These are phyloP conservation scores for Globisporangium uncinulatum DNA, from an alignment of 352 stramenopile genomes.

Conservation along the genomic window DNA sequence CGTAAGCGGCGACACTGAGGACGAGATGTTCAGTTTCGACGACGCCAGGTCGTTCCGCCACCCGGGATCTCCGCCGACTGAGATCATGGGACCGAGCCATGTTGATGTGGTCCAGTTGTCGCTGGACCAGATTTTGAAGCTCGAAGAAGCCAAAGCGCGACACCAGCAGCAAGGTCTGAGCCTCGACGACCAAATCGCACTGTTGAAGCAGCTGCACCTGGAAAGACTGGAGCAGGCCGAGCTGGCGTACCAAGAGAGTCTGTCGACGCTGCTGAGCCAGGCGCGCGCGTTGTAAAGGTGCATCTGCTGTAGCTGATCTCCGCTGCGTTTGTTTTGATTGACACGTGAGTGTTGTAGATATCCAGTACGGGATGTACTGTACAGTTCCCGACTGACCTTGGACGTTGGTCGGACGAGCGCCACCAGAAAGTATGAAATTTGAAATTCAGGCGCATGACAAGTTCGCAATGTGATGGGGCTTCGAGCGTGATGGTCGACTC, in stretches of 20 bases:
- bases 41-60: conserved; percentile 1
- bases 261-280: conserved; percentile 23
- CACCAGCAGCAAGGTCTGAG: not conserved
- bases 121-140: conserved; percentile 7
- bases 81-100: conserved; percentile 8
- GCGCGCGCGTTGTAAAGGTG: not conserved
- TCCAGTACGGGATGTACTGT: not conserved
- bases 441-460: conserved; percentile 7
- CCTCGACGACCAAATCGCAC: conserved; percentile 29
- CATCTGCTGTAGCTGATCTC: not conserved
- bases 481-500: not conserved
- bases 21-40: conserved; percentile 16
- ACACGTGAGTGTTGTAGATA: not conserved
- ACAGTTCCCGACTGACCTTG: not conserved
- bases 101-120: conserved; percentile 15
- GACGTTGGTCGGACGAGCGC: not conserved
- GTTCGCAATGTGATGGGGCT: conserved; percentile 5
- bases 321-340: not conserved
- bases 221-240: conserved; percentile 28
- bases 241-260: conserved; percentile 30
- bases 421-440: not conserved
- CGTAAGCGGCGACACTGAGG: conserved; percentile 16
- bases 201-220: conserved; percentile 26
- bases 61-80: not conserved
- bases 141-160: not conserved